Percentiles rank a stretch among this genome's conserved stretches.
Evolutionary conservation across 2,329 filamentous ascomycete species (phyloP).

Genomic region (Penicillium glabrum): DNA sequence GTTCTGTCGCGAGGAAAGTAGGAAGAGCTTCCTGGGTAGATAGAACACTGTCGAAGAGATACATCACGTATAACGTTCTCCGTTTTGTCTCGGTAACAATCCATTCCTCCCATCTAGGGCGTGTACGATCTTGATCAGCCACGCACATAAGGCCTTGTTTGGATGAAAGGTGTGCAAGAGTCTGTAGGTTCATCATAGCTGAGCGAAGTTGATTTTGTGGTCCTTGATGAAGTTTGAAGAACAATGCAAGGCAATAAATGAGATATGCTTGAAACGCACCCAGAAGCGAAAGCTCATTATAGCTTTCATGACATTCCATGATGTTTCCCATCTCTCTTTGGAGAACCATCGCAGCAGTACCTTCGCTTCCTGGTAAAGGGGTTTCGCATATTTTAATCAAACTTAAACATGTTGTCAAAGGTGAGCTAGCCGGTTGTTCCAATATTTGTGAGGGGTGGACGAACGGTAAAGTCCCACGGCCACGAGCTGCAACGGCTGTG

Average conservation of each 20-base stretch:
- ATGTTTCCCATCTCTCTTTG: constrained; percentile 47
- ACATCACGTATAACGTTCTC: constrained; percentile 53
- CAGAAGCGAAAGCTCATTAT: constrained; percentile 34
- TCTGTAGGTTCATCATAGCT: constrained; percentile 52
- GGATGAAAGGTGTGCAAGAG: constrained; percentile 44
- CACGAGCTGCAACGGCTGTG: constrained; percentile 36
- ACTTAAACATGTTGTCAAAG: constrained; percentile 45
- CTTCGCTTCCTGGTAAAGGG: constrained; percentile 35
- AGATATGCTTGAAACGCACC: constrained; percentile 53
- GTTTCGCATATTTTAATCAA: constrained; percentile 43
- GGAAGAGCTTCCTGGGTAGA: constrained; percentile 47
- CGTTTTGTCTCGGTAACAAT: constrained; percentile 54
- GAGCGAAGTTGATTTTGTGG: constrained; percentile 38
- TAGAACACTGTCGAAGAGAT: constrained; percentile 54
- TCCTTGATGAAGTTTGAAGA: constrained; percentile 38
- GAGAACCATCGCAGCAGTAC: constrained; percentile 34
- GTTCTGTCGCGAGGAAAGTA: constrained; percentile 51
- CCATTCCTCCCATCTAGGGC: constrained; percentile 55
- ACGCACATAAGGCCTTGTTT: constrained; percentile 45
- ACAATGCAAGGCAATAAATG: constrained; percentile 51
- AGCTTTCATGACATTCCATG: constrained; percentile 23
- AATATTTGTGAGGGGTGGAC: constrained; percentile 43
- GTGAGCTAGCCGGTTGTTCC: constrained; percentile 21
- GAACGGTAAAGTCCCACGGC: constrained; percentile 45
- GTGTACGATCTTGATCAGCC: constrained; percentile 39